Percentiles rank a stretch among this genome's conserved stretches.
Conservation (phyloP, 148 eudicot genomes). For the Camellia lanceoleosa region DNA sequence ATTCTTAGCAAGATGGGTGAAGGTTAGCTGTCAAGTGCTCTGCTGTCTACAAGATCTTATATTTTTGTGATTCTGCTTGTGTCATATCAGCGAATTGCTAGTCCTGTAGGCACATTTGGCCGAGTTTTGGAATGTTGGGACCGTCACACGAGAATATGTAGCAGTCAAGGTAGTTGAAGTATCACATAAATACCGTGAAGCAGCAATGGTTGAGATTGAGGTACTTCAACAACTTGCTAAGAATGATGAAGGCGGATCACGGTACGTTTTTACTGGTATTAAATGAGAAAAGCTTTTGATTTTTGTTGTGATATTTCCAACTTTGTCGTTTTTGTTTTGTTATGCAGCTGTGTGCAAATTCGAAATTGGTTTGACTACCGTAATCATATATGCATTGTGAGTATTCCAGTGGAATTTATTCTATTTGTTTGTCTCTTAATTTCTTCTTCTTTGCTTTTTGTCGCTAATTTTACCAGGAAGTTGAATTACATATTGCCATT, state of each 20-base stretch:
- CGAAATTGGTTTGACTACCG: conserved; percentile 89
- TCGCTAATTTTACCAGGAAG: conserved; percentile 1
- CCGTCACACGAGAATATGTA: conserved; percentile 61
- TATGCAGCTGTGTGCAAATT: conserved; percentile 82
- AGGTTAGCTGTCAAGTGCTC: conserved; percentile 75
- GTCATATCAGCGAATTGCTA: conserved; percentile 59
- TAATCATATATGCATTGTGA: conserved; percentile 91
- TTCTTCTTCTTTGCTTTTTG: background rate
- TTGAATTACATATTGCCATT: conserved; percentile 6
- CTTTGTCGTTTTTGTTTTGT: background rate
- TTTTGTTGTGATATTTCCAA: too few relatives aligned
- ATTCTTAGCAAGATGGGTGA: conserved; percentile 91
- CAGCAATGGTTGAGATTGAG: conserved; percentile 85
- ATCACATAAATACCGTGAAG: conserved; percentile 78
- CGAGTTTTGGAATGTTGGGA: conserved; percentile 92
- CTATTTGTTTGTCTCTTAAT: background rate
- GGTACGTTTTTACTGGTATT: conserved; percentile 41
- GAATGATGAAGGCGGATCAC: conserved; percentile 53
- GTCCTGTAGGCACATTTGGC: conserved; percentile 91
- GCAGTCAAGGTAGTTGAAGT: conserved; percentile 84
- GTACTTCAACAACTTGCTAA: conserved; percentile 67
- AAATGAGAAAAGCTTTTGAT: conserved; percentile 1
- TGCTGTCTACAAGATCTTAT: conserved; percentile 54
- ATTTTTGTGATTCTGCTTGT: conserved; percentile 49
- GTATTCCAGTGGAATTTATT: conserved; percentile 26